Conservation (phyloP, 1,139 yeast genomes). For the Yamadazyma oceani region DNA sequence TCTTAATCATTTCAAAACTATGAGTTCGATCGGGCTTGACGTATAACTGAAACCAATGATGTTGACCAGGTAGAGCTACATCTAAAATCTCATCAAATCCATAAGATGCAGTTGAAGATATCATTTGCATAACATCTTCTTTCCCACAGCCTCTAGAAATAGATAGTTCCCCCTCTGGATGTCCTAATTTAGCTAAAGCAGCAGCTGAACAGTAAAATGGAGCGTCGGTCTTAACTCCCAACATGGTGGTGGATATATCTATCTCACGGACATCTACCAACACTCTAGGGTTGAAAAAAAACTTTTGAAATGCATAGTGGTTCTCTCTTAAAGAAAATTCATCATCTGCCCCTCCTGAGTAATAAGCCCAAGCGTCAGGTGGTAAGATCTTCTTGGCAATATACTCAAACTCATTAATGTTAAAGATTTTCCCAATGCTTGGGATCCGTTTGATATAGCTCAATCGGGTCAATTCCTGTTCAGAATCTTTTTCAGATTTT, state of each 20-base stretch:
- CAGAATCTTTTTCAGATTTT: neutral
- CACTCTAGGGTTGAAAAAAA: conserved; percentile 75
- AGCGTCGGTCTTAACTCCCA: conserved; percentile 48
- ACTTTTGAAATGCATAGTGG: conserved; percentile 76
- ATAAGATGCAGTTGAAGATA: conserved; percentile 55
- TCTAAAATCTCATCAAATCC: conserved; percentile 57
- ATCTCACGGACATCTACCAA: conserved; percentile 58
- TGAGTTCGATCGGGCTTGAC: conserved; percentile 36
- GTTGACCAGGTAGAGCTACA: conserved; percentile 31
- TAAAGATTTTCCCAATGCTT: conserved; percentile 4
- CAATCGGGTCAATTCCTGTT: conserved; percentile 1
- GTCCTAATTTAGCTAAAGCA: conserved; percentile 56
- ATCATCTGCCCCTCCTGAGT: conserved; percentile 83
- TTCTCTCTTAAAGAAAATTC: conserved; percentile 82
- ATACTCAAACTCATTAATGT: conserved; percentile 67
- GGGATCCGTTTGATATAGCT: conserved; percentile 5
- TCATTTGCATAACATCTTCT: conserved; percentile 55
- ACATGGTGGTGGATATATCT: conserved; percentile 46
- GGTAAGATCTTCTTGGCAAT: conserved; percentile 70
- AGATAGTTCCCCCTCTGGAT: conserved; percentile 54
- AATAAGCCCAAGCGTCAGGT: conserved; percentile 82
- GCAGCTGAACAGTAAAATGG: conserved; percentile 64
- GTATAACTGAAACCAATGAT: conserved; percentile 46
- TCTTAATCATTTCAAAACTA: conserved; percentile 19
- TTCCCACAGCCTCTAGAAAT: conserved; percentile 50